These are phyloP conservation scores for Thalassiosira allenii DNA, from an alignment of 352 stramenopile genomes.

Conservation along the genomic window DNA sequence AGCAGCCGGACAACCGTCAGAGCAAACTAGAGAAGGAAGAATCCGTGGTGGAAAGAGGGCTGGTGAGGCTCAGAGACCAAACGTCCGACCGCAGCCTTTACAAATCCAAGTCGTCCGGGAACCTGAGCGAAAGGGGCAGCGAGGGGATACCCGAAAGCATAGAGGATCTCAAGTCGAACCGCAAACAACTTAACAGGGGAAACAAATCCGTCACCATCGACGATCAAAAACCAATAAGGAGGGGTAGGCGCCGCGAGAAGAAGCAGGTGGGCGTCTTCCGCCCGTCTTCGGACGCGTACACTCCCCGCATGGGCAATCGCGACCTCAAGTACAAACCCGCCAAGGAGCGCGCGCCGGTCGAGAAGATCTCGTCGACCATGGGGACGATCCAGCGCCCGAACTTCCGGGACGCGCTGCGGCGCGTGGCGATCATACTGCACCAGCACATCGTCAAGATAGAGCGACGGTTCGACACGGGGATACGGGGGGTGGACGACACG, in stretches of 20 bases:
- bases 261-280: conserved; percentile 75
- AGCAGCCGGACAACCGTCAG: no score
- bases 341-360: conserved; percentile 62
- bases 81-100: conserved; percentile 17
- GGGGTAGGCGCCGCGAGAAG: conserved; percentile 48
- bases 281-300: conserved; percentile 84
- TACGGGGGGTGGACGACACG: conserved; percentile 47
- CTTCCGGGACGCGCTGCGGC: conserved; percentile 82
- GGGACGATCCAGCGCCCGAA: conserved; percentile 82
- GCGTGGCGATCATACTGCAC: conserved; percentile 86
- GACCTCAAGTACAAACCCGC: conserved; percentile 79
- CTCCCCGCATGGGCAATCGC: conserved; percentile 78
- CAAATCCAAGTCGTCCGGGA: conserved; percentile 46
- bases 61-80: not conserved
- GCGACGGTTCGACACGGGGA: conserved; percentile 67
- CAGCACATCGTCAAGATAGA: conserved; percentile 87
- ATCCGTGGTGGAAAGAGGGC: not conserved
- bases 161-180: conserved; percentile 1
- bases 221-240: conserved; percentile 30
- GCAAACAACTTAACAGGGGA: conserved; percentile 22
- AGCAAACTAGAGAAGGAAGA: no score
- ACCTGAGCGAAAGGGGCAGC: conserved; percentile 16
- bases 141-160: conserved; percentile 6
- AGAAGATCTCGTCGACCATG: conserved; percentile 75
- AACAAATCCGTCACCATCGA: conserved; percentile 41